A percentile compares a stretch with the other conserved stretches of the same genome.
These are phyloP conservation scores for Lactarius pseudohatsudake DNA, from an alignment of 768 basidiomycete genomes.

Conservation along the genomic window DNA sequence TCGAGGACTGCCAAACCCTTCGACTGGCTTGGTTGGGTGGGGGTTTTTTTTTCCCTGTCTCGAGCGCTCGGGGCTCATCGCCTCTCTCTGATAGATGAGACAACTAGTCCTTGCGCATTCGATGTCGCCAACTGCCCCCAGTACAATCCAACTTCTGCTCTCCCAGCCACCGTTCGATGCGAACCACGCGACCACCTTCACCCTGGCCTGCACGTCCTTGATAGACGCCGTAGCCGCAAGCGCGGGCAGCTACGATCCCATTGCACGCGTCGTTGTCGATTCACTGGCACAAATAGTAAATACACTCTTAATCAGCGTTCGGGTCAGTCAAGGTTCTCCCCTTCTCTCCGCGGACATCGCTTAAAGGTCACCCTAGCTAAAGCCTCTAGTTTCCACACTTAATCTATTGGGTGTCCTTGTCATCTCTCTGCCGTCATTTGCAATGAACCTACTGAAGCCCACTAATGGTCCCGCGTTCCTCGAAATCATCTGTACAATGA, in stretches of 20 bases:
- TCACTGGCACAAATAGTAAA: conserved; percentile 24
- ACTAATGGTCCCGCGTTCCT: conserved; percentile 17
- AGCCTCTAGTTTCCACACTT: conserved; percentile 18
- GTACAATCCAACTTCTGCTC: conserved; percentile 26
- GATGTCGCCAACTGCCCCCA: conserved; percentile 5
- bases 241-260: conserved; percentile 12
- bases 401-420: conserved; percentile 25
- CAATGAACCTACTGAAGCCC: conserved; percentile 12
- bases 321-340: conserved; percentile 12
- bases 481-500: conserved; percentile 18
- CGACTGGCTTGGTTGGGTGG: conserved; percentile 27
- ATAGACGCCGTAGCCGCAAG: conserved; percentile 18
- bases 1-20: conserved; percentile 11
- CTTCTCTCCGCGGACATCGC: background rate
- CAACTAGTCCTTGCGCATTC: conserved; percentile 27
- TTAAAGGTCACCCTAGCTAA: conserved; percentile 18
- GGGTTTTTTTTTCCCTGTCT: background rate
- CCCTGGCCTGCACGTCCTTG: conserved; percentile 23
- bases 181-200: conserved; percentile 10
- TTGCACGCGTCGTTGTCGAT: conserved; percentile 13
- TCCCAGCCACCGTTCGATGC: conserved; percentile 9
- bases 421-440: conserved; percentile 25
- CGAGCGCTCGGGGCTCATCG: background rate
- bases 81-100: conserved; percentile 19
- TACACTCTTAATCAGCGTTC: conserved; percentile 13